A percentile compares a stretch with the other conserved stretches of the same genome.
phyloP scores from a whole-genome alignment of 1,284 basidiomycete species.

The Inonotus hispidus region DNA sequence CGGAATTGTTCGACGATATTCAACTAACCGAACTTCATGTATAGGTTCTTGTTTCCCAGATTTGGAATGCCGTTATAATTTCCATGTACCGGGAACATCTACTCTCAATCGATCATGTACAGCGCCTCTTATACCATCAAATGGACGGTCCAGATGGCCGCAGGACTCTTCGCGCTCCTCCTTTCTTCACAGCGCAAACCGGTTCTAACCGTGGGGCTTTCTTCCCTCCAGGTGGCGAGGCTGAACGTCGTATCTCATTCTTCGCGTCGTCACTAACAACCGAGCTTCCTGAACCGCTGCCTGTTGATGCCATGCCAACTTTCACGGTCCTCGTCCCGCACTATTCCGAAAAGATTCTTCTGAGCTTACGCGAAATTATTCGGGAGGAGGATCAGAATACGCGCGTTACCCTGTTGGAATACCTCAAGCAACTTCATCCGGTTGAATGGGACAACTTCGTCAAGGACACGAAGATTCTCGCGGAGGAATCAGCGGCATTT shows the following conservation, averaged over 20 bases:
- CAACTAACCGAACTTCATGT: slow-evolving; percentile 4
- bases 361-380: slow-evolving; percentile 93
- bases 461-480: slow-evolving; percentile 98
- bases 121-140: slow-evolving; percentile 91
- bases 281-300: slow-evolving; percentile 85
- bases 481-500: slow-evolving; percentile 77
- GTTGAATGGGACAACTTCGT: slow-evolving; percentile 99
- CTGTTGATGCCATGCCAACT: slow-evolving; percentile 95
- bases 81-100: slow-evolving; percentile 98
- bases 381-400: slow-evolving; percentile 95
- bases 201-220: slow-evolving; percentile 71
- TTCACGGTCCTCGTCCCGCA: slow-evolving; percentile 96
- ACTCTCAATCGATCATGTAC: slow-evolving; percentile 92
- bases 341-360: slow-evolving; percentile 94
- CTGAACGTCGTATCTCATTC: slow-evolving; percentile 94
- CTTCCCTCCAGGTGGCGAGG: slow-evolving; percentile 92
- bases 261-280: slow-evolving; percentile 95
- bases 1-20: background rate
- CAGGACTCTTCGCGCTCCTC: slow-evolving; percentile 86
- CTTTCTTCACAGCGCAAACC: slow-evolving; percentile 91
- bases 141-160: slow-evolving; percentile 83
- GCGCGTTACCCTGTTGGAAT: slow-evolving; percentile 91
- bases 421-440: slow-evolving; percentile 98
- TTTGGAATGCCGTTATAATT: slow-evolving; percentile 98
- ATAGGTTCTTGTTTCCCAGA: slow-evolving; percentile 89